Evolutionary conservation across 768 basidiomycete species (phyloP), one percentile per base, ranked within the genome.

Genomic region (Bullera alba): DNA sequence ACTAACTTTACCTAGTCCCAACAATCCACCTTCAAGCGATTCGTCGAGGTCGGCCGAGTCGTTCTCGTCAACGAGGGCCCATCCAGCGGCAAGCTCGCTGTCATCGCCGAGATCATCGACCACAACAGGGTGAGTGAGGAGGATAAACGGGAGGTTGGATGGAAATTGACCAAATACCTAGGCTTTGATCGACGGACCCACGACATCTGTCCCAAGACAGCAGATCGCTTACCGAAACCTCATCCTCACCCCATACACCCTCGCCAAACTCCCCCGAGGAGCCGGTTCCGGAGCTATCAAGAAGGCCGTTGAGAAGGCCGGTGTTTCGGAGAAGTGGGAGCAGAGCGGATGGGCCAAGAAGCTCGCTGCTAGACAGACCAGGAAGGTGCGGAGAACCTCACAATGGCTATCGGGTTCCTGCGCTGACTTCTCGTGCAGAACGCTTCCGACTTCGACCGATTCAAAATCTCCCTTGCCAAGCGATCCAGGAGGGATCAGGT

Each of bases 31-130:
- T 97, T 96, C 81, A 84, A 85, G 77, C 87, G 89, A 57, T 96
- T 93, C 76, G 92, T 96, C 71, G 87, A 99, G 82, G 90, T 96
- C 73, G 93, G 93, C 72, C 87, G 93, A 71, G 87, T 96, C 56
- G 89, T 96, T 74, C 89, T 97, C 77, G 80, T 97, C 77, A 87
- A 86, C 74, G 75, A 83, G 51, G 93, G 93, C 49, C 87, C 88
- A 50, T 81, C 77, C 52, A 78, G 82, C 38, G 91, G 91, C 61
- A 86, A 84, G 75, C 87, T 95, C 65, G 95, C 95, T 49, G 85
- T 90, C 58, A 92, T 99, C 73, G 84, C 83, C 44, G 91, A 97
- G 76, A 92, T 97, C 75, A 92, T 97, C 59, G 95, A 97, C 82
- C 93, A 97, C 80, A 93, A 91, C 79, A 83, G 92, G 73, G 93